Evolutionary conservation across 352 stramenopile species (phyloP).

Genomic region (Globisporangium irregulare): DNA sequence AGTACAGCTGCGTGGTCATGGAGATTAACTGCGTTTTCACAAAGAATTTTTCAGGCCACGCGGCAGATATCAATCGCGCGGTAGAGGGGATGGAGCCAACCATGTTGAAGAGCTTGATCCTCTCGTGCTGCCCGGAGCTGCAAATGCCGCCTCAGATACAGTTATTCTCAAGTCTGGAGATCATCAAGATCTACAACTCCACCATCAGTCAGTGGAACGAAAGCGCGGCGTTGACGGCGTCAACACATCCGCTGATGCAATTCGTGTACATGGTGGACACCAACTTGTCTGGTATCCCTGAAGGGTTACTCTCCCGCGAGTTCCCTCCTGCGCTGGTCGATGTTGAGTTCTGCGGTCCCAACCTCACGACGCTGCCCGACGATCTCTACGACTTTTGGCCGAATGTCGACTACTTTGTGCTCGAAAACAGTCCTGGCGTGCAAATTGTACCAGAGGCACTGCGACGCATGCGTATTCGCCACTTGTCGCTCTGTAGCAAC

Average conservation of each 20-base stretch:
- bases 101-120: constrained; percentile 7
- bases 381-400: constrained; percentile 7
- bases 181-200: constrained; percentile 10
- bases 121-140: constrained; percentile 9
- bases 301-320: constrained; percentile 3
- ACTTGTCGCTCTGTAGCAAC: constrained; percentile 13
- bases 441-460: not conserved
- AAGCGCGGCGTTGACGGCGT: not conserved
- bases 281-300: not conserved
- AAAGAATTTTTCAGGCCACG: not conserved
- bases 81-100: not conserved
- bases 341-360: constrained; percentile 10
- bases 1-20: constrained; percentile 12
- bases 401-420: constrained; percentile 13
- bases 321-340: constrained; percentile 7
- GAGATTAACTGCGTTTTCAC: constrained; percentile 8
- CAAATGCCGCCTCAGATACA: constrained; percentile 5
- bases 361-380: constrained; percentile 1
- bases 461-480: not conserved
- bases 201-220: not conserved
- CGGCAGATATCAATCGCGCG: not conserved
- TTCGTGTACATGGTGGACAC: constrained; percentile 11
- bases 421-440: constrained; percentile 7
- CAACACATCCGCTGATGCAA: not conserved
- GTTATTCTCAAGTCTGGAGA: not conserved